Evolutionary conservation across 371 early-diverging fungal species (phyloP).

Genomic region (Mortierella sp.): DNA sequence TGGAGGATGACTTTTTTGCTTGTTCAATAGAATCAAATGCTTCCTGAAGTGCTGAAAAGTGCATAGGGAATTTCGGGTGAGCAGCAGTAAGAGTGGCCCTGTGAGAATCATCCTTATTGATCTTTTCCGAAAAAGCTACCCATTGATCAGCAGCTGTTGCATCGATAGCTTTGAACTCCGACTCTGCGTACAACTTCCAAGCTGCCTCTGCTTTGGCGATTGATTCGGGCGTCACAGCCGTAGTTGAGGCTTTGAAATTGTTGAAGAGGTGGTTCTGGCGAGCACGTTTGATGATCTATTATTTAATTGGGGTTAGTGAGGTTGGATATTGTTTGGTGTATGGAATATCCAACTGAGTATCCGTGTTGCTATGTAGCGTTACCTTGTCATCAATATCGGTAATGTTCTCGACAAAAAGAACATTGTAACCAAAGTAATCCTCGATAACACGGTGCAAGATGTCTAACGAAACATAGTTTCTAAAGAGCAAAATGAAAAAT

Average conservation of each 20-base stretch:
- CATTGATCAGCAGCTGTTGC: slow-evolving; percentile 63
- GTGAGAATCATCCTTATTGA: slow-evolving; percentile 65
- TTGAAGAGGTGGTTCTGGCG: slow-evolving; percentile 89
- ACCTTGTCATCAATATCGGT: slow-evolving; percentile 99
- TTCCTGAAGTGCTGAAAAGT: slow-evolving; percentile 67
- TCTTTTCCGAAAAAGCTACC: slow-evolving; percentile 66
- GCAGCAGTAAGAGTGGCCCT: slow-evolving; percentile 59
- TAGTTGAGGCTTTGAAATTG: slow-evolving; percentile 64
- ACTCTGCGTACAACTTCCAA: slow-evolving; percentile 70
- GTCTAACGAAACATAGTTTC: slow-evolving; percentile 97
- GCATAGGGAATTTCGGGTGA: slow-evolving; percentile 82
- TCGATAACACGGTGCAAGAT: slow-evolving; percentile 95
- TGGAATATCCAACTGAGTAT: not conserved
- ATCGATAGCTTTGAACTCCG: slow-evolving; percentile 68
- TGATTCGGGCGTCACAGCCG: slow-evolving; percentile 56
- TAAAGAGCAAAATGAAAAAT: slow-evolving; percentile 14
- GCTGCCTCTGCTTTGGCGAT: slow-evolving; percentile 72
- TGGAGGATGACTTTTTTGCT: slow-evolving; percentile 58
- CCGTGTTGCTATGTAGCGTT: not conserved
- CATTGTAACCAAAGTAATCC: slow-evolving; percentile 97
- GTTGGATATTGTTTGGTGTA: not conserved
- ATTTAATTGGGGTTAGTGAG: not conserved
- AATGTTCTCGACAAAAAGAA: slow-evolving; percentile 98
- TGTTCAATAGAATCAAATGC: slow-evolving; percentile 64
- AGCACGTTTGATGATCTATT: slow-evolving; percentile 91